Evolutionary conservation across 164 flowering plant species (phyloP), one percentile per base, ranked within the genome.

Genomic region (Stephania cephalantha): DNA sequence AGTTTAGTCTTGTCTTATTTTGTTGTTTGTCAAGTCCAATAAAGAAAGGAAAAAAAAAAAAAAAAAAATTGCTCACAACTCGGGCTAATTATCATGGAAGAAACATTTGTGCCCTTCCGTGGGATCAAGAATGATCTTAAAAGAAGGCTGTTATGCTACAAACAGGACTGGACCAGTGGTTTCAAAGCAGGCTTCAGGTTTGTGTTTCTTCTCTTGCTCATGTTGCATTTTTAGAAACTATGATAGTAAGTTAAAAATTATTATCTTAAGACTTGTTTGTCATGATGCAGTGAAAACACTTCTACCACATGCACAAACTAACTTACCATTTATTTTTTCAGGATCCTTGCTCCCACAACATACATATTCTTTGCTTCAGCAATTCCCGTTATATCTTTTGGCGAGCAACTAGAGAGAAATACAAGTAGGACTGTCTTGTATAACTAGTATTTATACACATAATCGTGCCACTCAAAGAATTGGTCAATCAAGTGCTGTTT

Each of bases 361-460:
- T 93, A 95, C 80, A 92, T 95, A 82, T 95, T 95, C 82, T 95
- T 95, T 83, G 97, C 99, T 77, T 95, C 99, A 11, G 95, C 99
- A 70, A 92, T 95, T 81, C 99, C 99, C 58, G 99, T 95, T 76
- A 95, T 95, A 81, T 92, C 99, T 72, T 93, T 93, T 73, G 98
- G 99, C 74, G 99, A 93, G 86, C 98, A 95, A 73, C 76, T 95
- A 78, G 95, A 90, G 79, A 86, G 97, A 82, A 83, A 84, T 71
- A 95, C 99, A 75, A 82, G 99, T 91, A 79, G 71, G 30, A 78
- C 70, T 17, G n/a, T 15, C n/a, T 61, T 61, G 66, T n/a, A n/a
- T 61, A 61, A n/a, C 66, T 61, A 61, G 66, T 18, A 61, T 61
- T n/a, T 35, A 35, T 35, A 35, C 42, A 17, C 20, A 61, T 61